Base-by-base conservation (phyloP, 2,329 filamentous ascomycete genomes). In the Nigrospora sphaerica region DNA sequence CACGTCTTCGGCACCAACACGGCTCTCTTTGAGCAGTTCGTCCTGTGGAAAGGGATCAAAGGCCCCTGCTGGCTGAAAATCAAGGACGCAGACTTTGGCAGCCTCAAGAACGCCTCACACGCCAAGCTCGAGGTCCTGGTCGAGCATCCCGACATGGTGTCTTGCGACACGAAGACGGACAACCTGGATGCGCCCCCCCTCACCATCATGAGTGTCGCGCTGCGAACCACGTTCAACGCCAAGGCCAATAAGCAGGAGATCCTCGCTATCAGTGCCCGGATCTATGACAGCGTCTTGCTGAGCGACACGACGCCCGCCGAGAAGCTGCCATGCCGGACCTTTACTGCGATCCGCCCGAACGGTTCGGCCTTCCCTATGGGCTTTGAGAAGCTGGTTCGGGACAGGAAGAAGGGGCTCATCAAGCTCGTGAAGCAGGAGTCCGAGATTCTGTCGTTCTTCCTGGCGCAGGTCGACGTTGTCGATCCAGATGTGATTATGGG, bases 41-140 rank as follows among this genome's bases (percentile, higher is more conserved):
- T 98, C 17, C 76, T 98, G 6, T 96, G 91, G 87, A 97, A 96
- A 70, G 95, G 95, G 61, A 88, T 98, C 57, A 98, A 96, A 92
- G 93, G 93, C 2, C 93, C 93, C 31, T 97, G 93, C 64, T 98
- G 93, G 93, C 78, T 98, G 39, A 91, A 85, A 61, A 93, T 98
- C 46, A 79, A 90, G 54, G 85, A 86, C 54, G 87, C 87, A 31
- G 84, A 96, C 63, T 96, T 95, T 62, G 77, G 78, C 16, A 75
- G 86, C 6, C 76, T 97, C 54, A 92, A 89, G 65, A 96, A 96
- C 57, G 87, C 90, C 12, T 98, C 93, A 1, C 93, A 95, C 79
- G 96, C 93, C 74, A 97, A 96, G 67, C 80, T 98, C 12, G 93
- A 98, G 66, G 83, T 95, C 42, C 78, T 86, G 56, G 86, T 90